Percentiles rank a stretch among this genome's conserved stretches.
Evolutionary conservation across 176 grass and related monocot species (phyloP).

Genomic region (Rhynchospora tenuis): DNA sequence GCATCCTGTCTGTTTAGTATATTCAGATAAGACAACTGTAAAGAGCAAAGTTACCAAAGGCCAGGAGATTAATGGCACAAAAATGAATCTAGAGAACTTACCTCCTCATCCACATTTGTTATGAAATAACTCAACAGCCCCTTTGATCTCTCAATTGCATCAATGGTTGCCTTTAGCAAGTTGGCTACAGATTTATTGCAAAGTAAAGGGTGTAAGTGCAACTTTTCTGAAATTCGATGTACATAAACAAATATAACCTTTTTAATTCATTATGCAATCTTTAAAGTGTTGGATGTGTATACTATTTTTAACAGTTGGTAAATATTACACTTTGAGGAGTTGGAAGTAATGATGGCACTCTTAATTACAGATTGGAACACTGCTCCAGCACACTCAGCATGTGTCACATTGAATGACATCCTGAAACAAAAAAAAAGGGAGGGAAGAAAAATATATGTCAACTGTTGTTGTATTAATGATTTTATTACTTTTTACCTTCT

Average conservation of each 20-base stretch:
- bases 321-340: slow-evolving; percentile 50
- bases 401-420: slow-evolving; percentile 73
- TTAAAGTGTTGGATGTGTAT: background rate
- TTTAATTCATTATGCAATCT: background rate
- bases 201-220: background rate
- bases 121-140: background rate
- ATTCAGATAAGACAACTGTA: background rate
- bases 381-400: slow-evolving; percentile 78
- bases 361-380: slow-evolving; percentile 69
- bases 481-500: background rate
- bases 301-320: background rate
- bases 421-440: slow-evolving; percentile 37
- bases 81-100: slow-evolving; percentile 25
- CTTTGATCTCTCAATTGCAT: no score
- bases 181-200: slow-evolving; percentile 32
- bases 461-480: background rate
- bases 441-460: background rate
- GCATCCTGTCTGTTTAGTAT: background rate
- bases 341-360: slow-evolving; percentile 50
- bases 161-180: slow-evolving; percentile 32
- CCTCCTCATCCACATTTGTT: slow-evolving; percentile 76
- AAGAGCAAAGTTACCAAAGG: background rate
- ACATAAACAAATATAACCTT: background rate
- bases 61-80: background rate
- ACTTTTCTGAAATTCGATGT: background rate